Evolutionary conservation across 1,284 basidiomycete genomes (phyloP), one percentile per base, ranked within the genome.

Genomic region (Rhodotorula sp.): DNA sequence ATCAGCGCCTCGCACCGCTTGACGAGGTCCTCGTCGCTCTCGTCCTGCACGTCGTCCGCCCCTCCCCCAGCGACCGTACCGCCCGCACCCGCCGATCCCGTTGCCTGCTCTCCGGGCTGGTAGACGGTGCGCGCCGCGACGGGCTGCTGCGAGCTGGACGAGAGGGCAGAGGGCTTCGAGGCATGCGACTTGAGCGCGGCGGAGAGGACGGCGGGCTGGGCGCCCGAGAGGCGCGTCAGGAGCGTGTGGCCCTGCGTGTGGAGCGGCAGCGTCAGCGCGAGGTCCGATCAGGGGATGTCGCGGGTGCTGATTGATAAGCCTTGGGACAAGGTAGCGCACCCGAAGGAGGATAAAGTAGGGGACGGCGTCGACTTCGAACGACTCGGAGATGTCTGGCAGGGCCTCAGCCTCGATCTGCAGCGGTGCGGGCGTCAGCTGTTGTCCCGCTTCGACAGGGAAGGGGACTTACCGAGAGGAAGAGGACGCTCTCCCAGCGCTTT

Each of bases 291-390:
- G 34, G 34, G 34, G 34, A 34, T 34, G 34, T 34, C 25, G 23
- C 12, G 14, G 10, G 9, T 0, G 44, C 17, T 23, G 3, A 34
- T 27, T 2, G 42, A 3, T 34, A 5, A 19, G 44, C 34, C 19
- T 3, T 17, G 23, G 13, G 4, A 42, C 34, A 21, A 13, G 21
- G 9, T 44, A 2, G 8, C 87, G 75, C 76, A 93, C 93, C 74
- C 89, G 86, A 44, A 99, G 87, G 66, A 99, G 82, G 64, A 98
- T 82, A 78, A 95, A 91, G 1, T 89, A 85, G 0, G 97, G 96
- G 7, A 99, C 96, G 13, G 91, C 88, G 79, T 95, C 89, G 68
- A 99, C 87, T 45, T 94, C 90, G 78, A 99, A 99, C 10, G 91
- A 93, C 80, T 97, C 95, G 8, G 93, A 86, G 63, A 99, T 95